Percentiles rank a stretch among this genome's conserved stretches.
Evolutionary conservation across 371 early-diverging fungal genomes (phyloP).

Genomic region (Circinella umbellata): DNA sequence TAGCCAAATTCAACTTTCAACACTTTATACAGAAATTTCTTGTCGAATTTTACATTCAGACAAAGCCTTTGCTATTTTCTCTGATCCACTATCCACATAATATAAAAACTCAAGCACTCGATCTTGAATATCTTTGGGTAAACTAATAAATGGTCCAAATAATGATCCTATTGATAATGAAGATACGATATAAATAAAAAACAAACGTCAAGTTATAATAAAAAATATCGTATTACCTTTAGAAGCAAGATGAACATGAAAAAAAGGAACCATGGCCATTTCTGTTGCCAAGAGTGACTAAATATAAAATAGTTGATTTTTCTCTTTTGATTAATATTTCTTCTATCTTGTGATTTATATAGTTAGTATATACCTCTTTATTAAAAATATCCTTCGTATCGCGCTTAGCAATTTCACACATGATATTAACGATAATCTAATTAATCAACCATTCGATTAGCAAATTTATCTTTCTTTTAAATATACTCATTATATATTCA

Average conservation of each 20-base stretch:
- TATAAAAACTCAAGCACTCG: conserved; percentile 57
- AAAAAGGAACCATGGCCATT: conserved; percentile 50
- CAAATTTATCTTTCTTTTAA: not conserved
- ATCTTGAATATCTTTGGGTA: conserved; percentile 51
- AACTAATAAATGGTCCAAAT: conserved; percentile 50
- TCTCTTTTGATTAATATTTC: not conserved
- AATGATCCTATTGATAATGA: conserved; percentile 28
- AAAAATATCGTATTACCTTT: conserved; percentile 22
- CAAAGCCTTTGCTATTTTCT: conserved; percentile 34
- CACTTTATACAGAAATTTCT: not conserved
- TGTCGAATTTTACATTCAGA: conserved; percentile 21
- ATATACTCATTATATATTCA: conserved; percentile 20
- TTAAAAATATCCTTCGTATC: conserved; percentile 37
- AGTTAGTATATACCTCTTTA: conserved; percentile 15
- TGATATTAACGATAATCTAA: conserved; percentile 33
- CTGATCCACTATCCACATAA: conserved; percentile 37
- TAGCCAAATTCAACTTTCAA: too few species aligned
- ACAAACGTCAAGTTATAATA: too few species aligned
- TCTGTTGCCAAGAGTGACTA: conserved; percentile 44
- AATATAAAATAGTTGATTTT: not conserved
- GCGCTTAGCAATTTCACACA: conserved; percentile 41
- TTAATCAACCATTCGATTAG: not conserved
- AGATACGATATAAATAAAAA: too few species aligned
- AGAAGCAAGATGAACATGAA: conserved; percentile 45
- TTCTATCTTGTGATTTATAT: too few species aligned